A percentile compares a stretch with the other conserved stretches of the same genome.
Evolutionary conservation across 2,329 filamentous ascomycete genomes (phyloP).

Genomic region (Nigrospora sphaerica): DNA sequence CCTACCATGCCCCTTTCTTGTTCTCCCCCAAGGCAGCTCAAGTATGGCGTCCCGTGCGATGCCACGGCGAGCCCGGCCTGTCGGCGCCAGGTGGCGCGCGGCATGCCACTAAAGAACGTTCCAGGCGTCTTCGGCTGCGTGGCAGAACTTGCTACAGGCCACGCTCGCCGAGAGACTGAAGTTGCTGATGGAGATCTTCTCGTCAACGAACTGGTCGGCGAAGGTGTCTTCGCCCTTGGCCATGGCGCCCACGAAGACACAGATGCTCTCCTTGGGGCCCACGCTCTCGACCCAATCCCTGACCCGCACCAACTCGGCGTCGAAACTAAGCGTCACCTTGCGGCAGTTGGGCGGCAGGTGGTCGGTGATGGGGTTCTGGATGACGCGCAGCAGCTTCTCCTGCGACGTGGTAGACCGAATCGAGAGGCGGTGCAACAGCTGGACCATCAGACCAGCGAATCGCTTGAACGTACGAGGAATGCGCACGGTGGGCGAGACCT

Average conservation of each 20-base stretch:
- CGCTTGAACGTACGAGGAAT: constrained; percentile 98
- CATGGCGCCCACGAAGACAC: constrained; percentile 97
- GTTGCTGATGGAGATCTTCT: constrained; percentile 97
- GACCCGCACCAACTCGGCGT: constrained; percentile 78
- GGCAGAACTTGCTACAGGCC: constrained; percentile 98
- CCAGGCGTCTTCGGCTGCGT: constrained; percentile 95
- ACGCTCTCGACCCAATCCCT: constrained; percentile 82
- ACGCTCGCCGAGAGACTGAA: constrained; percentile 96
- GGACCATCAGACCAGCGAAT: constrained; percentile 97
- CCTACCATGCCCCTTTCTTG: constrained; percentile 17
- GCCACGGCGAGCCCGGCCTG: background rate
- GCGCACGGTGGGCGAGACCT: constrained; percentile 95
- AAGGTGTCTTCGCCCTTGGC: constrained; percentile 95
- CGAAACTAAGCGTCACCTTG: constrained; percentile 94
- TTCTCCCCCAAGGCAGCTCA: background rate
- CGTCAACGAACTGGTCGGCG: constrained; percentile 88
- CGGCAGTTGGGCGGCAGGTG: constrained; percentile 95
- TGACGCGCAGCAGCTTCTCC: constrained; percentile 94
- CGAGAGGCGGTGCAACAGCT: constrained; percentile 88
- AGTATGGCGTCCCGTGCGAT: background rate
- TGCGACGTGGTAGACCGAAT: constrained; percentile 96
- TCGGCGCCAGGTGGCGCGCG: background rate
- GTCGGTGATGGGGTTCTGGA: constrained; percentile 96
- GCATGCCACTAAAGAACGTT: constrained; percentile 63
- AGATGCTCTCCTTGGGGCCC: constrained; percentile 81